A percentile compares a stretch with the other conserved stretches of the same genome.
Evolutionary conservation across 768 basidiomycete species (phyloP).

Genomic region (Termitomyces sp.): DNA sequence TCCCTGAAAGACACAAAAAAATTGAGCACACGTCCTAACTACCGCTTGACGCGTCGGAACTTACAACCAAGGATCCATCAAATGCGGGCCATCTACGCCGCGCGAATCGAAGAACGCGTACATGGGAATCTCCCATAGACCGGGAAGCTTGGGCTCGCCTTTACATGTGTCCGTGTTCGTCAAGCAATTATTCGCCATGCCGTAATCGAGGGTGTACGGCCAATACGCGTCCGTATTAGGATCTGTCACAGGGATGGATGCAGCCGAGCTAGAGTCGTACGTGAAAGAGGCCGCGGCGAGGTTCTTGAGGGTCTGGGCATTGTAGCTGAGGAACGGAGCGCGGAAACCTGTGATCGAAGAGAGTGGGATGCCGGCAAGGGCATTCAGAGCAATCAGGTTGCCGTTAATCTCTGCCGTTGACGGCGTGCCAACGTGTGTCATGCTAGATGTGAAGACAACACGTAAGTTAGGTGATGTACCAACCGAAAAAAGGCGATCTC

Average conservation of each 20-base stretch:
- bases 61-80: constrained; percentile 86
- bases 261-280: constrained; percentile 66
- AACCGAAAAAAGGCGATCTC: constrained; percentile 20
- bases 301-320: constrained; percentile 56
- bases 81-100: constrained; percentile 55
- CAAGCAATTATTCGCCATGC: constrained; percentile 77
- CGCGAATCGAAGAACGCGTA: constrained; percentile 68
- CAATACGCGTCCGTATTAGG: constrained; percentile 72
- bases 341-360: constrained; percentile 68
- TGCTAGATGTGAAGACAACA: constrained; percentile 37
- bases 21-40: neutral
- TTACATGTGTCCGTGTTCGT: constrained; percentile 53
- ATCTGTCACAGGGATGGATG: constrained; percentile 66
- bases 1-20: constrained; percentile 36
- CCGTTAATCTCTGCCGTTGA: constrained; percentile 69
- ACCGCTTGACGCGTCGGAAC: constrained; percentile 20
- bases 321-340: constrained; percentile 72
- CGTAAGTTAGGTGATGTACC: neutral
- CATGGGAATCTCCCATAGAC: constrained; percentile 87
- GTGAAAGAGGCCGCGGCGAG: constrained; percentile 59
- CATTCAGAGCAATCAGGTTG: constrained; percentile 76
- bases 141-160: constrained; percentile 69
- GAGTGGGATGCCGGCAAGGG: constrained; percentile 75
- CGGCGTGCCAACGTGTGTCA: constrained; percentile 74
- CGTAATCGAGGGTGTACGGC: constrained; percentile 82